phyloP scores from a whole-genome alignment of 371 early-diverging fungal genomes.

The Dinochytrium kinnereticum region DNA sequence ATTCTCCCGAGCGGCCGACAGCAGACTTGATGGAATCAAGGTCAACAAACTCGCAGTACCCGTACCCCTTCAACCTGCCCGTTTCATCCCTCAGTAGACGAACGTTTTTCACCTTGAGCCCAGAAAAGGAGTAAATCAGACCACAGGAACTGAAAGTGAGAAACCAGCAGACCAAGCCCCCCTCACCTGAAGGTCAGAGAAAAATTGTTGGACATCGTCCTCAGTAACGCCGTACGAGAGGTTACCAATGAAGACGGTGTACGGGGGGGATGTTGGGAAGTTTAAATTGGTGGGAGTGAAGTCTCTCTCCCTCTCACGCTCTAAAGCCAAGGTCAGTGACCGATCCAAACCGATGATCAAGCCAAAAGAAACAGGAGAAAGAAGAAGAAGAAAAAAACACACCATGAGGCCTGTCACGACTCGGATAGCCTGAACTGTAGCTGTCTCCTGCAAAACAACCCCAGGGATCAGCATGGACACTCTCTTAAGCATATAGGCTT shows the following conservation, averaged over 20 bases:
- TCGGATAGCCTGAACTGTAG: not conserved
- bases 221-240: slow-evolving; percentile 83
- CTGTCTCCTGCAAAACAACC: not conserved
- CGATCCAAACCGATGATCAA: too few relatives aligned
- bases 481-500: too few relatives aligned
- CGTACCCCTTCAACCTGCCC: slow-evolving; percentile 86
- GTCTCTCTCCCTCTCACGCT: too few relatives aligned
- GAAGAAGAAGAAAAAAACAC: too few relatives aligned
- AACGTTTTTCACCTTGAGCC: slow-evolving; percentile 50
- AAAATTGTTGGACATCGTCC: slow-evolving; percentile 72
- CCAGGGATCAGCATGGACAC: too few relatives aligned
- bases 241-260: slow-evolving; percentile 88
- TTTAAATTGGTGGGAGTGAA: not conserved
- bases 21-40: slow-evolving; percentile 81
- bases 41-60: slow-evolving; percentile 91
- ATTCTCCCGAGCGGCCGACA: slow-evolving; percentile 69
- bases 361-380: too few relatives aligned
- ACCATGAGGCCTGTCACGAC: not conserved
- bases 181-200: slow-evolving; percentile 68
- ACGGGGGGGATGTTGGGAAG: slow-evolving; percentile 85
- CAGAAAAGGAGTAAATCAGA: too few relatives aligned
- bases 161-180: too few relatives aligned
- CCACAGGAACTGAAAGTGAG: too few relatives aligned
- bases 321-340: too few relatives aligned
- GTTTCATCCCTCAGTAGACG: slow-evolving; percentile 67